phyloP scores from a whole-genome alignment of 257 asterid species.

The Ilex aquifolium region DNA sequence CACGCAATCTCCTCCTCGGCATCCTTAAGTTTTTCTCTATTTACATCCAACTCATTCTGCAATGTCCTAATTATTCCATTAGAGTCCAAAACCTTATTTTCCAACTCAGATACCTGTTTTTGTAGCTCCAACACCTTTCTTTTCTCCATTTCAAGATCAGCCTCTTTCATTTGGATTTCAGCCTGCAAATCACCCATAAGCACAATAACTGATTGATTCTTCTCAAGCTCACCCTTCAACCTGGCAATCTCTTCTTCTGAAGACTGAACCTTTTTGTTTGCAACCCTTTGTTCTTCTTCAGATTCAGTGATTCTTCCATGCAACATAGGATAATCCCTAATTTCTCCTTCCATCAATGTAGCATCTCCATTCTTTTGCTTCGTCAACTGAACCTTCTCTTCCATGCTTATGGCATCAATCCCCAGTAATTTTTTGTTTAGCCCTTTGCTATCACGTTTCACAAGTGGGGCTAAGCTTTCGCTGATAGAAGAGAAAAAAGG shows the following conservation, averaged over 20 bases:
- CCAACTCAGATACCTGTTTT: constrained; percentile 28
- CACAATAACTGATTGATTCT: constrained; percentile 23
- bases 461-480: constrained; percentile 16
- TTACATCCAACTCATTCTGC: constrained; percentile 12
- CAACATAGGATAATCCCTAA: constrained; percentile 12
- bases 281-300: constrained; percentile 30
- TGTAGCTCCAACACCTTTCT: constrained; percentile 38
- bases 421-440: constrained; percentile 23
- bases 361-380: constrained; percentile 12
- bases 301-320: constrained; percentile 26
- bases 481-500: constrained; percentile 31
- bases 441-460: constrained; percentile 12
- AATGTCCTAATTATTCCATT: constrained; percentile 4
- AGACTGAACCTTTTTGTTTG: constrained; percentile 25
- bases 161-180: constrained; percentile 33
- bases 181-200: constrained; percentile 30
- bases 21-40: constrained; percentile 13
- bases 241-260: constrained; percentile 55
- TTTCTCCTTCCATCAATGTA: constrained; percentile 12
- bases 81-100: constrained; percentile 5
- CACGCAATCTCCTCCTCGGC: constrained; percentile 13
- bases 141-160: constrained; percentile 40
- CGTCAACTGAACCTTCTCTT: constrained; percentile 6
- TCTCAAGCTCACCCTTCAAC: constrained; percentile 33
- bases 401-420: constrained; percentile 10